Evolutionary conservation across 2,329 filamentous ascomycete genomes (phyloP).

Genomic region (Coccinonectria pachysandricola): DNA sequence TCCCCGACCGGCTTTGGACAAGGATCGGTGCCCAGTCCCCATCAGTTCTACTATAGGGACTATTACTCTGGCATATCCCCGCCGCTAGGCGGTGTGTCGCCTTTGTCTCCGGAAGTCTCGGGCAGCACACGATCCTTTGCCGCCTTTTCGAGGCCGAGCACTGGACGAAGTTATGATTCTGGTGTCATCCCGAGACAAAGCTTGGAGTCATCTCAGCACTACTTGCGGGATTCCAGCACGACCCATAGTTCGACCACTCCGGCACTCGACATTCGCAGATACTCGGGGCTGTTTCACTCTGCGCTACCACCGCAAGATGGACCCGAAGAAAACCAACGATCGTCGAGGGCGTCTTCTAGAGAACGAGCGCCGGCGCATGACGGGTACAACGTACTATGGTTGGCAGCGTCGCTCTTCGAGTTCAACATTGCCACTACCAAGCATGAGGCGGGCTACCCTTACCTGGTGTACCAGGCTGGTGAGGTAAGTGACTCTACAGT

Average conservation of each 20-base stretch:
- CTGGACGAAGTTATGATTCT: conserved; percentile 50
- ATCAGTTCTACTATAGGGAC: conserved; percentile 47
- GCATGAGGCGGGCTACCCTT: conserved; percentile 88
- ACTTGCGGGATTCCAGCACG: conserved; percentile 44
- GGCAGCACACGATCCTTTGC: conserved; percentile 38
- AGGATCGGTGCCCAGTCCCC: conserved; percentile 34
- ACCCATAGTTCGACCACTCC: conserved; percentile 41
- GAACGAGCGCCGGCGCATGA: conserved; percentile 42
- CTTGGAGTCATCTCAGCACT: conserved; percentile 36
- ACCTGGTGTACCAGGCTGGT: conserved; percentile 88
- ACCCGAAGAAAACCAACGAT: conserved; percentile 40
- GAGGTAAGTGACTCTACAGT: conserved; percentile 60
- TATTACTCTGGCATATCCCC: conserved; percentile 15
- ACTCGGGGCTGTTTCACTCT: conserved; percentile 75
- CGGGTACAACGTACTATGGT: conserved; percentile 69
- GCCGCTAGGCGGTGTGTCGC: conserved; percentile 45
- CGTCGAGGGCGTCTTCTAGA: conserved; percentile 50
- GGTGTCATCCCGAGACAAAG: conserved; percentile 39
- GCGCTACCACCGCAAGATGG: conserved; percentile 71
- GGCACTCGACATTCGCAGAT: conserved; percentile 41
- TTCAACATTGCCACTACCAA: conserved; percentile 93
- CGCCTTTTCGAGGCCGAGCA: conserved; percentile 42
- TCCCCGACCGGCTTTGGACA: conserved; percentile 38
- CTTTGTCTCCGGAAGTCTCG: conserved; percentile 44
- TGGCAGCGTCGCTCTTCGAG: conserved; percentile 89